Conservation (phyloP, 352 stramenopile species). For the Phytophthora aleatoria region DNA sequence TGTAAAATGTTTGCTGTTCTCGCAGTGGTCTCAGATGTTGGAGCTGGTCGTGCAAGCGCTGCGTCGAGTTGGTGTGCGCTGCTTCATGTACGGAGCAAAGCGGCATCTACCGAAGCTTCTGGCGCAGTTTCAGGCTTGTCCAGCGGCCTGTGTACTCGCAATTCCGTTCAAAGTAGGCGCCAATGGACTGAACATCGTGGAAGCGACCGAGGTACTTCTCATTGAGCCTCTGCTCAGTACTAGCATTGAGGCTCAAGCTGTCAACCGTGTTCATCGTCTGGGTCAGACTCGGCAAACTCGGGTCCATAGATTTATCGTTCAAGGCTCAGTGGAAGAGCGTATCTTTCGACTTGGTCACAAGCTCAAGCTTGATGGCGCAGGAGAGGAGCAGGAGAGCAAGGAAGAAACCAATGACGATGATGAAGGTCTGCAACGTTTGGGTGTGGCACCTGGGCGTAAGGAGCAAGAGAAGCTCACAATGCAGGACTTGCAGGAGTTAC, state of each 20-base stretch:
- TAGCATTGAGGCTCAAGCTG: slow-evolving; percentile 86
- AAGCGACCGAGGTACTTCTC: slow-evolving; percentile 92
- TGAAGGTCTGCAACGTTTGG: slow-evolving; percentile 27
- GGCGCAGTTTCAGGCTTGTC: slow-evolving; percentile 56
- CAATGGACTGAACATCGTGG: slow-evolving; percentile 92
- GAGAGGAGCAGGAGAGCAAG: slow-evolving; percentile 7
- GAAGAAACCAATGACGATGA: slow-evolving; percentile 19
- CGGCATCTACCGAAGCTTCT: slow-evolving; percentile 49
- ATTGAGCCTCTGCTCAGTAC: slow-evolving; percentile 91
- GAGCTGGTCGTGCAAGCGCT: slow-evolving; percentile 32
- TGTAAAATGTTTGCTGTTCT: slow-evolving; percentile 92
- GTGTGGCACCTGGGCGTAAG: slow-evolving; percentile 49
- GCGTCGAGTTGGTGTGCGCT: slow-evolving; percentile 56
- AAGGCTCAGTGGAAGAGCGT: slow-evolving; percentile 88
- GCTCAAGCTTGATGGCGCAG: background rate
- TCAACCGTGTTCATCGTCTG: slow-evolving; percentile 92
- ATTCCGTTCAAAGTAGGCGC: slow-evolving; percentile 89
- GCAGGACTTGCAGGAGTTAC: slow-evolving; percentile 49
- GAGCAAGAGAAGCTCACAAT: slow-evolving; percentile 65
- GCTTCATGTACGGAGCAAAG: slow-evolving; percentile 75
- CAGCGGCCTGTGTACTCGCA: slow-evolving; percentile 64
- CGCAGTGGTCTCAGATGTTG: slow-evolving; percentile 92
- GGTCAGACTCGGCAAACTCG: slow-evolving; percentile 84
- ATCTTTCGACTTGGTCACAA: slow-evolving; percentile 60
- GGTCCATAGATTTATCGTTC: slow-evolving; percentile 91